A percentile compares a stretch with the other conserved stretches of the same genome.
These are phyloP conservation scores for Thyridium curvatum DNA, from an alignment of 2,329 filamentous ascomycete species.

Conservation along the genomic window DNA sequence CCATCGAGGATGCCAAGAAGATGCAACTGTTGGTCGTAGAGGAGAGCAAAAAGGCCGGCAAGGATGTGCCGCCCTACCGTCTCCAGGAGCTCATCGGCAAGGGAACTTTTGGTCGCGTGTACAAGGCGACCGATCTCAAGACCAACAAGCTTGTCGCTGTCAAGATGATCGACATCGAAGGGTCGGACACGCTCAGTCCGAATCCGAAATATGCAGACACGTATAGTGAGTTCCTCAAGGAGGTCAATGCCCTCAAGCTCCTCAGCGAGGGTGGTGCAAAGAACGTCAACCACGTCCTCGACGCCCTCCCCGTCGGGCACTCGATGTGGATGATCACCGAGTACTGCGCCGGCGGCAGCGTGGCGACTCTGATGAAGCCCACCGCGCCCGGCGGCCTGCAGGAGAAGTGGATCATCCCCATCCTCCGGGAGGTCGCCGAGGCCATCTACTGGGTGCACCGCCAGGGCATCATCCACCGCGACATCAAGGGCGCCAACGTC, in stretches of 20 bases:
- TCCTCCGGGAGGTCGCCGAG: slow-evolving; percentile 59
- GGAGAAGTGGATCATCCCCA: slow-evolving; percentile 65
- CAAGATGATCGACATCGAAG: slow-evolving; percentile 81
- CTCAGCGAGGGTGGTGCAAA: slow-evolving; percentile 67
- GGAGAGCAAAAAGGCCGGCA: slow-evolving; percentile 47
- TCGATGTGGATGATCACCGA: slow-evolving; percentile 86
- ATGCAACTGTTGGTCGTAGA: slow-evolving; percentile 55
- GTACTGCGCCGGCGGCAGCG: slow-evolving; percentile 79
- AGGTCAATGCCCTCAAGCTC: slow-evolving; percentile 63
- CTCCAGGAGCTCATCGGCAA: slow-evolving; percentile 64
- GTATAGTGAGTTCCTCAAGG: slow-evolving; percentile 63
- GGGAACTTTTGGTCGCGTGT: slow-evolving; percentile 62
- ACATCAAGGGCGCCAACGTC: slow-evolving; percentile 74
- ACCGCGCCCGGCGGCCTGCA: slow-evolving; percentile 58
- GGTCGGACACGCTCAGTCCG: slow-evolving; percentile 61
- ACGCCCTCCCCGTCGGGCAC: slow-evolving; percentile 69
- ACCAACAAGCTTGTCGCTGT: slow-evolving; percentile 52
- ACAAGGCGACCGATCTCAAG: slow-evolving; percentile 44
- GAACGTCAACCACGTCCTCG: slow-evolving; percentile 78
- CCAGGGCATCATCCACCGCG: slow-evolving; percentile 63
- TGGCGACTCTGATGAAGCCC: slow-evolving; percentile 67
- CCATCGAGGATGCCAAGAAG: slow-evolving; percentile 57
- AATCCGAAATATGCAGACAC: slow-evolving; percentile 61
- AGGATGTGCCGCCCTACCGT: slow-evolving; percentile 51
- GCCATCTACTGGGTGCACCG: slow-evolving; percentile 63